Conservation (phyloP, 495 filamentous ascomycete genomes). For the Aspergillus panamensis region DNA sequence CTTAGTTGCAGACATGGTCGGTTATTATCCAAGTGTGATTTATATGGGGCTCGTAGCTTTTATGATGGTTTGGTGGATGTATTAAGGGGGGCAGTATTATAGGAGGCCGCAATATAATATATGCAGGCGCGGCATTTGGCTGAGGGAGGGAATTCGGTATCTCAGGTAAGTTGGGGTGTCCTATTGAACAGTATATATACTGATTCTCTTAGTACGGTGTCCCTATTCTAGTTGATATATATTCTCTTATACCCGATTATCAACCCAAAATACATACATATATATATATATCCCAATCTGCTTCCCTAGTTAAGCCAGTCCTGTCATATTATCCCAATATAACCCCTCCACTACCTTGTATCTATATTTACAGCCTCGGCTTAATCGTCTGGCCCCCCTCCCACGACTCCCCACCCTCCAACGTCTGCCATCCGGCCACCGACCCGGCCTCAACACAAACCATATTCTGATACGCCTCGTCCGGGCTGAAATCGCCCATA, state of each 20-base stretch:
- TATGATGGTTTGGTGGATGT: conserved; percentile 1
- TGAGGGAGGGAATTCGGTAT: neutral
- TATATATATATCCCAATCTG: no score
- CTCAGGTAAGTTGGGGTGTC: neutral
- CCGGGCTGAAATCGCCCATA: conserved; percentile 85
- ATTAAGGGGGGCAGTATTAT: neutral
- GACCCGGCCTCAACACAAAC: conserved; percentile 89
- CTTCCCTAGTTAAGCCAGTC: no score
- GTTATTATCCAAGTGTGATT: conserved; percentile 65
- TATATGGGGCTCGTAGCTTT: conserved; percentile 29
- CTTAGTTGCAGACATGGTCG: conserved; percentile 69
- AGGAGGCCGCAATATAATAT: conserved; percentile 5
- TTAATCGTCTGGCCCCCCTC: conserved; percentile 81
- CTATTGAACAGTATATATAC: neutral
- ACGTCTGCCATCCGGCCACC: conserved; percentile 72
- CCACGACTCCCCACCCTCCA: conserved; percentile 85
- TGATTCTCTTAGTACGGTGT: neutral
- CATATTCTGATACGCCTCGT: conserved; percentile 88
- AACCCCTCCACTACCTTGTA: neutral
- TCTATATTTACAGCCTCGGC: conserved; percentile 26
- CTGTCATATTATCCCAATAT: neutral
- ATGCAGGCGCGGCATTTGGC: conserved; percentile 8
- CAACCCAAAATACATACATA: no score
- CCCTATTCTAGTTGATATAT: neutral
- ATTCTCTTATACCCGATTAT: no score